Evolutionary conservation across 169 alveolate genomes (phyloP).

Genomic region (Plasmodium ovale): DNA sequence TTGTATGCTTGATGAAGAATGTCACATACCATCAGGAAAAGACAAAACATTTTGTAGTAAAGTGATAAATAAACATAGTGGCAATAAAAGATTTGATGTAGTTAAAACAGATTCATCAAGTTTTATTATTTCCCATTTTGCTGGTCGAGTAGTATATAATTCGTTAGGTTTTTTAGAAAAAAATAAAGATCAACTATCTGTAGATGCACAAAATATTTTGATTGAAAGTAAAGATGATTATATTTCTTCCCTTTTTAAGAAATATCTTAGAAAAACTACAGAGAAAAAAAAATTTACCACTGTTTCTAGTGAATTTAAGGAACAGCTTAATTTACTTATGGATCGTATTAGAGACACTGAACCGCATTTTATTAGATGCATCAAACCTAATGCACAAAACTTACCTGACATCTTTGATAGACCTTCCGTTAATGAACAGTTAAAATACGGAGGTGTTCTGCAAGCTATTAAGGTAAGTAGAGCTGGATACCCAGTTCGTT

Average conservation of each 20-base stretch:
- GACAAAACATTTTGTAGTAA: conserved; percentile 89
- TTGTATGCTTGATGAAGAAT: conserved; percentile 95
- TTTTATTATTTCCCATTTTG: conserved; percentile 95
- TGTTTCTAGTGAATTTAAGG: conserved; percentile 92
- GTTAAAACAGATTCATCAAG: conserved; percentile 87
- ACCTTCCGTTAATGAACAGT: conserved; percentile 91
- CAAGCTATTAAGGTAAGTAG: conserved; percentile 95
- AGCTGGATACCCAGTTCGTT: conserved; percentile 96
- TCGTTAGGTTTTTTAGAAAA: conserved; percentile 95
- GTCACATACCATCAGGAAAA: conserved; percentile 92
- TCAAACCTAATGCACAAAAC: conserved; percentile 93
- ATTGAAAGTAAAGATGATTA: conserved; percentile 74
- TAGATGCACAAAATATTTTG: conserved; percentile 81
- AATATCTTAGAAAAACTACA: conserved; percentile 31
- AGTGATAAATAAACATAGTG: conserved; percentile 82
- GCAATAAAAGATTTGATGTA: conserved; percentile 83
- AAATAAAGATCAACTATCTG: conserved; percentile 95
- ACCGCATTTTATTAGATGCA: conserved; percentile 96
- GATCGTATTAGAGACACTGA: conserved; percentile 88
- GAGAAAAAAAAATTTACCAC: conserved; percentile 83
- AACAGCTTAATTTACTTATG: conserved; percentile 93
- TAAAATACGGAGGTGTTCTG: conserved; percentile 93
- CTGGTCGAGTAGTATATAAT: conserved; percentile 96
- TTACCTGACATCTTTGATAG: conserved; percentile 92
- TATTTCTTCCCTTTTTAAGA: conserved; percentile 22